Evolutionary conservation across 495 filamentous ascomycete genomes (phyloP), one percentile per base, ranked within the genome.

Genomic region (Pyronema omphalodes): DNA sequence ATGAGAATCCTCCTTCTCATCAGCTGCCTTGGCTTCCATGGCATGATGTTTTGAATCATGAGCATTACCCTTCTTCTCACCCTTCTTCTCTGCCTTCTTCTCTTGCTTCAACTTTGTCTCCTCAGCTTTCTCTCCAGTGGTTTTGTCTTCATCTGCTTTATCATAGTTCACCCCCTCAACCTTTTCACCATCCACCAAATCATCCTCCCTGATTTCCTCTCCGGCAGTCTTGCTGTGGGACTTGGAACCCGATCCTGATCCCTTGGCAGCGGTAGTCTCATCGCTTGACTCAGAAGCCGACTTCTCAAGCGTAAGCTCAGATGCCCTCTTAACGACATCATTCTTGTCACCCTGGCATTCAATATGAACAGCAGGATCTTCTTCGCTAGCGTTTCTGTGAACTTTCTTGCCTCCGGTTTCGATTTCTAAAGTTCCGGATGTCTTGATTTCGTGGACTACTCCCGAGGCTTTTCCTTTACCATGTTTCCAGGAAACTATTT

Each of bases 361-460:
- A 54, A 79, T 60, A 56, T 72, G 72, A 12, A 81, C 75, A 43
- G 75, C 79, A 1, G 77, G 78, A 56, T 83, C 74, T 12, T 69
- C 69, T 40, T 72, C 67, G 19, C 73, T 66, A 55, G 73, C 78
- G 44, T 77, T 75, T 66, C 74, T 77, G 66, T 73, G 74, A 61
- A 82, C 73, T 12, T 71, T 76, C 58, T 82, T 83, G 58, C 78
- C 78, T 61, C 80, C 72, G 19, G 76, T 75, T 58, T 73, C 62
- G 54, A 83, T 75, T 36, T 73, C 69, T 15, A 80, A 61, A 50
- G 76, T 69, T 66, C 75, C 78, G 29, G 77, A 67, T 29, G 72
- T 67, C 54, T 75, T 74, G 40, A 76, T 73, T 62, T 82, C 78
- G 58, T 71, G 71, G 34, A 76, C 76, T 37, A 70, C 72, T 46